These are phyloP conservation scores for Colletotrichum sp. DNA, from an alignment of 2,329 filamentous ascomycete genomes.

Conservation along the genomic window DNA sequence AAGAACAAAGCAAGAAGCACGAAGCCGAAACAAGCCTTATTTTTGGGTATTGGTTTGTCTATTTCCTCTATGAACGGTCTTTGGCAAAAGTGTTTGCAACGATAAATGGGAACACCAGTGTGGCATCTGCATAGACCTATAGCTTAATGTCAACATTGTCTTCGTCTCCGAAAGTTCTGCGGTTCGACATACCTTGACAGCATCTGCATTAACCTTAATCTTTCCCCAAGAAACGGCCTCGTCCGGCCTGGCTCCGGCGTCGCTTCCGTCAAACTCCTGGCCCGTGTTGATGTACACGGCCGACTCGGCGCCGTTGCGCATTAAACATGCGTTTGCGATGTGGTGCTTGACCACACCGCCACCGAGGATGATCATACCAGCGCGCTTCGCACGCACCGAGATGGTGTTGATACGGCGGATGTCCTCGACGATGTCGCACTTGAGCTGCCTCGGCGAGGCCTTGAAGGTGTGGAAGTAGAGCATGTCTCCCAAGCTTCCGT, in stretches of 20 bases:
- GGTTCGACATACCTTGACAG: slow-evolving; percentile 74
- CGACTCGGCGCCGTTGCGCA: slow-evolving; percentile 96
- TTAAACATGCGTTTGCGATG: slow-evolving; percentile 95
- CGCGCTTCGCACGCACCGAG: slow-evolving; percentile 82
- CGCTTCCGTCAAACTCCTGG: slow-evolving; percentile 96
- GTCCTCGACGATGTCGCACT: slow-evolving; percentile 91
- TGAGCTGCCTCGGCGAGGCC: slow-evolving; percentile 78
- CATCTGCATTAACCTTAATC: slow-evolving; percentile 87
- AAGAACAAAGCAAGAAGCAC: not conserved
- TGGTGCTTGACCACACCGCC: slow-evolving; percentile 98
- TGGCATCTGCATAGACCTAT: slow-evolving; percentile 69
- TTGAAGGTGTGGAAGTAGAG: slow-evolving; percentile 98
- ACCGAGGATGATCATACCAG: slow-evolving; percentile 94
- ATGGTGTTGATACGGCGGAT: slow-evolving; percentile 93
- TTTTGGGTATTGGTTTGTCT: not conserved
- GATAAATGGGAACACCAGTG: slow-evolving; percentile 69
- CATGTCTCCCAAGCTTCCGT: slow-evolving; percentile 97
- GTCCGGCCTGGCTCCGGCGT: slow-evolving; percentile 92
- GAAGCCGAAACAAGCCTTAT: not conserved
- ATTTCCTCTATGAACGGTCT: slow-evolving; percentile 32
- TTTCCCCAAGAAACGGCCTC: slow-evolving; percentile 99
- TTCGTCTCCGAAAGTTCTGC: not conserved
- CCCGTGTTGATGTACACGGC: slow-evolving; percentile 98
- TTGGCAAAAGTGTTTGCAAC: slow-evolving; percentile 72
- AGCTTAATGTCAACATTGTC: not conserved